Conservation (phyloP, 2,329 filamentous ascomycete genomes). For the Fusarium palustre region DNA sequence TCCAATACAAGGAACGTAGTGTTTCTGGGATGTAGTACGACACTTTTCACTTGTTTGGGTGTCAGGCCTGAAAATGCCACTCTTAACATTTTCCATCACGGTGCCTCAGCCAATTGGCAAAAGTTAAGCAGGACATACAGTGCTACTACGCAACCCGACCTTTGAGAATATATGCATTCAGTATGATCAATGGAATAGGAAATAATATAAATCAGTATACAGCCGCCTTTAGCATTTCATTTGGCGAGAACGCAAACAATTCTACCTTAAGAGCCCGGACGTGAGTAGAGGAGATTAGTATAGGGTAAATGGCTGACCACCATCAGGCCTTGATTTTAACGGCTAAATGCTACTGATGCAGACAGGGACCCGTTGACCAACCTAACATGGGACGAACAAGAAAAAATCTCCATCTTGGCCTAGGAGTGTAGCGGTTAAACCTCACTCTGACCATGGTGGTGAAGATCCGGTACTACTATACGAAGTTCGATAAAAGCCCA, state of each 20-base stretch:
- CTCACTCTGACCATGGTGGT: slow-evolving; percentile 10
- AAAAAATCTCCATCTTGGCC: background rate
- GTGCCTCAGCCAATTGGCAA: background rate
- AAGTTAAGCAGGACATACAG: too few relatives aligned
- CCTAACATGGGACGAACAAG: background rate
- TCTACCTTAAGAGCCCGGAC: too few relatives aligned
- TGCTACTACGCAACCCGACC: too few relatives aligned
- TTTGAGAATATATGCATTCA: too few relatives aligned
- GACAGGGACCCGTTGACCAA: background rate
- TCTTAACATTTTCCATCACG: background rate
- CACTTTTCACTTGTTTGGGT: slow-evolving; percentile 2
- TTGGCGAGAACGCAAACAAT: background rate
- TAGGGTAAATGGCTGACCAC: background rate
- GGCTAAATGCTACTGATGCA: background rate
- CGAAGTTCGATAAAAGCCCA: background rate
- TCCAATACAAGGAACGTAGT: background rate
- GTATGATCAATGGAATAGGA: background rate
- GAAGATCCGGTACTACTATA: slow-evolving; percentile 35
- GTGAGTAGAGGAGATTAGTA: rapidly evolving
- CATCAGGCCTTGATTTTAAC: background rate
- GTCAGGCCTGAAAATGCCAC: background rate
- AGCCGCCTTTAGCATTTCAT: background rate
- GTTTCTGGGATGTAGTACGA: background rate
- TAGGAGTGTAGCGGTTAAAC: background rate
- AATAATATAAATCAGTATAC: background rate